These are phyloP conservation scores for Achaetomium macrosporum DNA, from an alignment of 2,329 filamentous ascomycete genomes.

Conservation along the genomic window DNA sequence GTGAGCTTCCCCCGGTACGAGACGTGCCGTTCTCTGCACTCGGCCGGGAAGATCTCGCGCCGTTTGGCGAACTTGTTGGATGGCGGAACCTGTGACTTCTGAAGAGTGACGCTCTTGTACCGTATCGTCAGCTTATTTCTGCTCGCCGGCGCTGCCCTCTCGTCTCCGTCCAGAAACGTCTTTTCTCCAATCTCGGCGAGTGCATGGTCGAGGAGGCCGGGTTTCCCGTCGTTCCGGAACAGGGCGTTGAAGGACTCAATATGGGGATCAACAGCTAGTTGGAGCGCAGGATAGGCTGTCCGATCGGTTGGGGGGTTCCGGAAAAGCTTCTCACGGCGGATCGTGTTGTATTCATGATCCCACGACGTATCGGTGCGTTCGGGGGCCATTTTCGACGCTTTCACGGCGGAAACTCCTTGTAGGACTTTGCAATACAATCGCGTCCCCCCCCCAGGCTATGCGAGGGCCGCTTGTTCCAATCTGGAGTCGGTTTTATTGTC, in stretches of 20 bases:
- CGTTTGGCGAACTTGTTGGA: constrained; percentile 80
- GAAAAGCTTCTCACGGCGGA: constrained; percentile 84
- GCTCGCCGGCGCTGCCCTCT: constrained; percentile 49
- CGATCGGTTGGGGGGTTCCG: constrained; percentile 79
- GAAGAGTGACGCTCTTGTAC: constrained; percentile 74
- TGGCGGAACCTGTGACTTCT: constrained; percentile 72
- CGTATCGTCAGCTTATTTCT: constrained; percentile 74
- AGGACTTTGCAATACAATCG: not conserved
- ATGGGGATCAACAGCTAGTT: constrained; percentile 82
- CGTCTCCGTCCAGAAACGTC: constrained; percentile 77
- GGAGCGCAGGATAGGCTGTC: constrained; percentile 80
- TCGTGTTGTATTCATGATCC: constrained; percentile 80
- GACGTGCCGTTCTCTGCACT: constrained; percentile 89
- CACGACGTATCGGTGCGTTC: constrained; percentile 52
- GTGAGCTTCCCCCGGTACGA: constrained; percentile 85
- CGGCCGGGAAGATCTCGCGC: constrained; percentile 81
- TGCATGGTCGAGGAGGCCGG: constrained; percentile 60
- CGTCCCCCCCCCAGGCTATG: constrained; percentile 1
- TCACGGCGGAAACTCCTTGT: not conserved
- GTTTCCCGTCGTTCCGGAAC: constrained; percentile 63
- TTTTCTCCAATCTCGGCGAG: constrained; percentile 87
- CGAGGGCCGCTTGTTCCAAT: constrained; percentile 1
- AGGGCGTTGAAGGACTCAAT: constrained; percentile 93
- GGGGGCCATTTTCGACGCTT: constrained; percentile 43
- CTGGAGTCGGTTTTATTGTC: not conserved